Evolutionary conservation across 805 yeast species (phyloP).

Genomic region (Wickerhamiella vanderwaltii): DNA sequence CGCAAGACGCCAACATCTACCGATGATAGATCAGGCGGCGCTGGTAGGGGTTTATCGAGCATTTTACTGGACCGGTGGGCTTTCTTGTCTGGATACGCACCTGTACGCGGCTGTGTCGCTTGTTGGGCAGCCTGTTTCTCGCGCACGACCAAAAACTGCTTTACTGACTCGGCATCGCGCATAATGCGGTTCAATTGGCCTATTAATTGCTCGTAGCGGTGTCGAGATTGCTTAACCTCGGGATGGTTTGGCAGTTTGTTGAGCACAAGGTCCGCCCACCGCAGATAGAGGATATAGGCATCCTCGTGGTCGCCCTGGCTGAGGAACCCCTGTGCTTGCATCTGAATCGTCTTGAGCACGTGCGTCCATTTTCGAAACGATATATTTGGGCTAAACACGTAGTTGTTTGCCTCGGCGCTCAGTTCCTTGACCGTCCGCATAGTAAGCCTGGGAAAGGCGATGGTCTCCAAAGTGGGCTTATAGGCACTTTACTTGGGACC

Average conservation of each 20-base stretch:
- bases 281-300: slow-evolving; percentile 43
- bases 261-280: slow-evolving; percentile 47
- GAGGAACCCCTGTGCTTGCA: slow-evolving; percentile 35
- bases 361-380: slow-evolving; percentile 46
- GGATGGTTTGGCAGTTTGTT: slow-evolving; percentile 39
- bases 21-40: too few relatives aligned
- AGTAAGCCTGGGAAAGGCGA: background rate
- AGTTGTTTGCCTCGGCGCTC: slow-evolving; percentile 38
- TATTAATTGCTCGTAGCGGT: slow-evolving; percentile 11
- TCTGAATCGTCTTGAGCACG: slow-evolving; percentile 35
- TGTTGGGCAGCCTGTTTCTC: background rate
- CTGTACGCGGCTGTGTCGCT: too few relatives aligned
- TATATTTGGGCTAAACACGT: slow-evolving; percentile 40
- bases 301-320: slow-evolving; percentile 34
- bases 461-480: background rate
- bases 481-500: too few relatives aligned
- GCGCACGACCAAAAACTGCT: slow-evolving; percentile 14
- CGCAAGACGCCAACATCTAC: too few relatives aligned
- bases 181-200: slow-evolving; percentile 21
- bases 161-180: slow-evolving; percentile 23
- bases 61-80: too few relatives aligned
- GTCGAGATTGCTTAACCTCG: slow-evolving; percentile 26
- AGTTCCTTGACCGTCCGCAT: slow-evolving; percentile 26
- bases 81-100: too few relatives aligned
- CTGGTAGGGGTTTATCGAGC: too few relatives aligned